Conservation (phyloP, 1,139 yeast species). For the Hemisphaericaspora subhashii region DNA sequence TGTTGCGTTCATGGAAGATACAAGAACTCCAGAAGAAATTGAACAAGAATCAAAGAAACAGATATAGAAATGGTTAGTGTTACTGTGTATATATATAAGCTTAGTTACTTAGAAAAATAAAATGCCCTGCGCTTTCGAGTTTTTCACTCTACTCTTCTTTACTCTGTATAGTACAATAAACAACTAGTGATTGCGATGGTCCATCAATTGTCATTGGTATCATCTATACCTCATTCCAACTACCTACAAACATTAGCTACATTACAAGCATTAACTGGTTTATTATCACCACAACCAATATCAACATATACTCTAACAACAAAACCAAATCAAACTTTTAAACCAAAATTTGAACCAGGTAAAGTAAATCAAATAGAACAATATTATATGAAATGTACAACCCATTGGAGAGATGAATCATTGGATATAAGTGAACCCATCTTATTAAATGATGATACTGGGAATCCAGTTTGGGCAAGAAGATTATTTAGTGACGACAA, state of each 20-base stretch:
- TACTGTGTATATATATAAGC: constrained; percentile 5
- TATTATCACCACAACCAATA: constrained; percentile 37
- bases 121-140: background rate
- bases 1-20: constrained; percentile 83
- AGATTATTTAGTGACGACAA: constrained; percentile 32
- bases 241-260: constrained; percentile 46
- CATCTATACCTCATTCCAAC: constrained; percentile 42
- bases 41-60: constrained; percentile 13
- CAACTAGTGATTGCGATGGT: constrained; percentile 28
- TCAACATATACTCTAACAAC: constrained; percentile 46
- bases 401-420: constrained; percentile 39
- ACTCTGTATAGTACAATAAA: background rate
- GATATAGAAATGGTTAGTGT: constrained; percentile 11
- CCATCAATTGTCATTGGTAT: constrained; percentile 44
- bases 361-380: constrained; percentile 52
- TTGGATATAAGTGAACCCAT: constrained; percentile 33
- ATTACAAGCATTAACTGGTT: constrained; percentile 46
- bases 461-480: constrained; percentile 24
- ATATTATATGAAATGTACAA: constrained; percentile 45
- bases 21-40: constrained; percentile 34
- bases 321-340: constrained; percentile 44
- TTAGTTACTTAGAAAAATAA: no score
- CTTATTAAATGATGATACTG: constrained; percentile 18
- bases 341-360: constrained; percentile 51
- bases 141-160: background rate